Base-by-base conservation (phyloP, 2,329 filamentous ascomycete species). In the Xylaria sp. region DNA sequence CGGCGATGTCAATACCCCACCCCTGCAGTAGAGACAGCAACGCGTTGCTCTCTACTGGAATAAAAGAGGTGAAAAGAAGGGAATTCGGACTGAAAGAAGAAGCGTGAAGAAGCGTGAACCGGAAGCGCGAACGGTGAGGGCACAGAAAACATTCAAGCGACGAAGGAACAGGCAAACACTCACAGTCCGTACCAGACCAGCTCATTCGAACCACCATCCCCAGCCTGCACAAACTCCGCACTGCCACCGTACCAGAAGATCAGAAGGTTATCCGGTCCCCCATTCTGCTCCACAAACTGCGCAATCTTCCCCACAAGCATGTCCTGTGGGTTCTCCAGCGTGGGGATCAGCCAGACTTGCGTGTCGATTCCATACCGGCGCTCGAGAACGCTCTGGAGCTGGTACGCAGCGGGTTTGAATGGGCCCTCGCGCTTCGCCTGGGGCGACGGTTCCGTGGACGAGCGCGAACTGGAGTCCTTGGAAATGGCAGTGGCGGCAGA, bases 241-340 rank as follows among this genome's bases (percentile, higher is more conserved):
- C 39, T 39, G 11, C 63, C 63, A 42, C 60, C 63, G 35, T 65
- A 65, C 63, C 63, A 65, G 39, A 63, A 65, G 18, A 65, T 42
- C 37, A 65, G 44, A 4, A 65, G 57, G 44, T 52, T 65, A 1
- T 61, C 63, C 6, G 49, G 49, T 2, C 54, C 52, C 5, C 63
- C 61, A 18, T 58, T 58, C 13, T 59, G 52, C 1, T 52, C 18
- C 9, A 61, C 57, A n/a, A 65, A 65, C 37, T 61, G 59, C 13
- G 48, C 56, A 10, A 60, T 53, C 59, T 63, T 65, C 0, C 46
- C 58, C 0, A n/a, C 19, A 13, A 65, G 59, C 56, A 61, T 55
- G 3, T 61, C 54, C 16, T 63, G 61, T 1, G 60, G 61, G 10
- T 19, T 56, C 2, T 60, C 59, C 1, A 65, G 23, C 1, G 57